Percentiles rank a stretch among this genome's conserved stretches.
Conservation (phyloP, 2,329 filamentous ascomycete genomes). For the Arthrobotrys iridis region DNA sequence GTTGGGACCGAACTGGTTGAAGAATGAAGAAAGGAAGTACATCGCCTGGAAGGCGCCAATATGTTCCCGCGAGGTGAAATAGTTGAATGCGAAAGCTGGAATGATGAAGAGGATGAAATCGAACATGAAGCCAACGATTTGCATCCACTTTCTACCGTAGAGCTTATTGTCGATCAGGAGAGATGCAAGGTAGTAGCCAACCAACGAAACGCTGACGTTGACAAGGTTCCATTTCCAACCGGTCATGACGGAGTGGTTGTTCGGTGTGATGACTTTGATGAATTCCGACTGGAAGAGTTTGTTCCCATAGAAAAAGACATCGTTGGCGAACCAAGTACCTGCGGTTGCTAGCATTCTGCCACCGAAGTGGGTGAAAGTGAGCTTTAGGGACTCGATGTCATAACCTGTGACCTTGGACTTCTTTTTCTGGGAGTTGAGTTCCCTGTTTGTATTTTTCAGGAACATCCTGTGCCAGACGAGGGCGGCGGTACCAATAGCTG, state of each 20-base stretch:
- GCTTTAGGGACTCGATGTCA: slow-evolving; percentile 81
- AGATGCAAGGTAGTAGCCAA: slow-evolving; percentile 86
- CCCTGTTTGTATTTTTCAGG: slow-evolving; percentile 87
- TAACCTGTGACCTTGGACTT: slow-evolving; percentile 90
- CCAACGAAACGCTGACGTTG: slow-evolving; percentile 86
- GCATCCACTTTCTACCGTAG: slow-evolving; percentile 96
- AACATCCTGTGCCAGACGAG: slow-evolving; percentile 94
- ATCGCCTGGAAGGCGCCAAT: slow-evolving; percentile 95
- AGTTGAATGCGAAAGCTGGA: slow-evolving; percentile 85
- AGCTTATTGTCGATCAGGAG: slow-evolving; percentile 95
- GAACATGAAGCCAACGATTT: slow-evolving; percentile 90
- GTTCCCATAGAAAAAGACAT: slow-evolving; percentile 99
- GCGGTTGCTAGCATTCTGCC: slow-evolving; percentile 86
- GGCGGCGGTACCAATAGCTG: slow-evolving; percentile 90
- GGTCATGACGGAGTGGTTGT: slow-evolving; percentile 78
- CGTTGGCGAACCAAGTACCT: slow-evolving; percentile 92
- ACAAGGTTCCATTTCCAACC: slow-evolving; percentile 92
- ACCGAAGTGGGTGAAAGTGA: slow-evolving; percentile 84
- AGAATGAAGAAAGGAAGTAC: slow-evolving; percentile 98
- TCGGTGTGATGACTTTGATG: slow-evolving; percentile 79
- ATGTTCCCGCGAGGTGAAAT: slow-evolving; percentile 77
- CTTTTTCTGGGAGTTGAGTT: slow-evolving; percentile 83
- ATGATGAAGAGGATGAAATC: slow-evolving; percentile 94
- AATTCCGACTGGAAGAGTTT: slow-evolving; percentile 95
- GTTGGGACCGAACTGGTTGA: slow-evolving; percentile 99